phyloP scores from a whole-genome alignment of 192 early-diverging fungal species.

The Coemansia sp. region DNA sequence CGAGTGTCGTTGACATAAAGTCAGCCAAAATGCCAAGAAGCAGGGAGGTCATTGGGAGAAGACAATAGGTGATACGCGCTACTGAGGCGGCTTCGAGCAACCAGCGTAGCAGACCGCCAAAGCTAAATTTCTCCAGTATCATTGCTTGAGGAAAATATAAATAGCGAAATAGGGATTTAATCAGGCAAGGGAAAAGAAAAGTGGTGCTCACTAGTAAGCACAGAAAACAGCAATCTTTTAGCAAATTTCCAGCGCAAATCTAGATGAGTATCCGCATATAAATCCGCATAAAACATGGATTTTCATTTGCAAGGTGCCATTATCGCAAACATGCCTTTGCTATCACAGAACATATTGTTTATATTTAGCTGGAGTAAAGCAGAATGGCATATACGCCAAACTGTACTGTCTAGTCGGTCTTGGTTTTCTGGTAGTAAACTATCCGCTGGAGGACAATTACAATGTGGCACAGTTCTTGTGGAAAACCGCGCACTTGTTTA shows the following conservation, averaged over 20 bases:
- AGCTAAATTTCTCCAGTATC: not conserved
- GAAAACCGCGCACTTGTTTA: not conserved
- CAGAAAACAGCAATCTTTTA: too few species aligned
- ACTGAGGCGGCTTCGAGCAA: not conserved
- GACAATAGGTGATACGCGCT: not conserved
- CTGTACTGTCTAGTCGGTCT: not conserved
- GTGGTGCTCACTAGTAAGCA: too few species aligned
- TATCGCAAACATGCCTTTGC: too few species aligned
- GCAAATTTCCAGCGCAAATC: too few species aligned
- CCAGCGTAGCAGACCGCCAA: not conserved
- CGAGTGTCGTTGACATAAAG: not conserved
- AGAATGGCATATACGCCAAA: too few species aligned
- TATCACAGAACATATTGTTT: too few species aligned
- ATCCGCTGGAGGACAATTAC: conserved; percentile 6
- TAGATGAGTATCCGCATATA: too few species aligned
- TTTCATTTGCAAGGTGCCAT: too few species aligned
- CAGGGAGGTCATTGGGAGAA: not conserved
- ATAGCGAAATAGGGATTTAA: not conserved
- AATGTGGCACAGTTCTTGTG: not conserved
- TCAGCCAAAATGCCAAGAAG: not conserved
- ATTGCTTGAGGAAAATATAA: too few species aligned
- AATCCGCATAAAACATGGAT: too few species aligned
- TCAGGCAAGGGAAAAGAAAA: not conserved
- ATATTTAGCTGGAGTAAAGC: too few species aligned
- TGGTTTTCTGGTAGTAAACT: not conserved